Conservation (phyloP, 139 green algal genomes). For the Chlorella sp. region DNA sequence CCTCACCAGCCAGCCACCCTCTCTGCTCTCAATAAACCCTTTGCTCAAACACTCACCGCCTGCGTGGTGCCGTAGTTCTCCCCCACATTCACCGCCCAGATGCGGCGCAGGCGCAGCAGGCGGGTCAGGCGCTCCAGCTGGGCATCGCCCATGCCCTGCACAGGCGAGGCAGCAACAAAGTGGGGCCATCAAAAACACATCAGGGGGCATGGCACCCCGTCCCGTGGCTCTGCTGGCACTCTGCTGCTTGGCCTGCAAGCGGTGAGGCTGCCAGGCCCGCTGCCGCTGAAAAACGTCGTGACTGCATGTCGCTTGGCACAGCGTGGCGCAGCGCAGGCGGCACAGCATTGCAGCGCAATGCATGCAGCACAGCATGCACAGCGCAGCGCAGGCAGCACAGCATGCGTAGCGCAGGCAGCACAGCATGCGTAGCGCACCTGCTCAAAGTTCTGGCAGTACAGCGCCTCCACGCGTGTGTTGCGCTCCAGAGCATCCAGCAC, state of each 20-base stretch:
- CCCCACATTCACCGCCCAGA: conserved; percentile 74
- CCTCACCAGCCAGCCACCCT: not conserved
- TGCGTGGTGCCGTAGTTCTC: conserved; percentile 68
- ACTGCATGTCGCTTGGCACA: too few species aligned
- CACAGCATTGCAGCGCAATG: too few species aligned
- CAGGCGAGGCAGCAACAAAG: not conserved
- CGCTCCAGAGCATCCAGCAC: conserved; percentile 66
- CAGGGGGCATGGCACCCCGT: too few species aligned
- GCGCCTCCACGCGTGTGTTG: conserved; percentile 67
- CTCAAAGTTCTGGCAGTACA: conserved; percentile 77
- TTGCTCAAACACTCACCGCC: conserved; percentile 21
- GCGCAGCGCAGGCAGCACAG: not conserved
- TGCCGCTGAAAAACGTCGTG: too few species aligned
- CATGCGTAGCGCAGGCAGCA: not conserved
- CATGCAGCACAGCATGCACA: not conserved
- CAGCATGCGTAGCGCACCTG: not conserved
- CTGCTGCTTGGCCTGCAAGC: too few species aligned
- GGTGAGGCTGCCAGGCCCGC: too few species aligned
- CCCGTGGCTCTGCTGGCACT: too few species aligned
- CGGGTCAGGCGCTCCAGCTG: conserved; percentile 58
- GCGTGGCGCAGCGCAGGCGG: not conserved
- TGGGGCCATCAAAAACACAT: not conserved
- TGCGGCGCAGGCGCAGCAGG: conserved; percentile 51
- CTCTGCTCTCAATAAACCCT: too few species aligned
- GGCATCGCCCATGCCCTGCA: conserved; percentile 61